Base-by-base conservation (phyloP, 2,329 filamentous ascomycete species). In the Fonsecaea monophora region DNA sequence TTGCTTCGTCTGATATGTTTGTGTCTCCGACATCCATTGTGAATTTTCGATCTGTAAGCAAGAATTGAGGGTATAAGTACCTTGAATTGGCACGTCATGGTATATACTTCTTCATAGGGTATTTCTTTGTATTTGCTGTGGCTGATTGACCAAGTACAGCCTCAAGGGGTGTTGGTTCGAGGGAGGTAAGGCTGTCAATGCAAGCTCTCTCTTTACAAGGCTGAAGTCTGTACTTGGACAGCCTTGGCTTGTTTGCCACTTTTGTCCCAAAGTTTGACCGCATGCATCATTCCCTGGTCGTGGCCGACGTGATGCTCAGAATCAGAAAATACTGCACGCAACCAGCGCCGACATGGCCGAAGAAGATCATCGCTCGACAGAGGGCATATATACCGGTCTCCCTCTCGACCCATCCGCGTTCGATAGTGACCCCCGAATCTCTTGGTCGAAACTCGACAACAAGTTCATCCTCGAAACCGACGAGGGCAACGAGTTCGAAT, bases 381-480 rank as follows among this genome's bases (percentile, higher is more conserved):
- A 68, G 25, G 65, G 64, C 32, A 12, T 65, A 30, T 70, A 66
- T 21, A 64, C 69, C 9, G 69, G 70, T 4, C 86, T 87, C 68
- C 85, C 85, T 18, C 77, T 77, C 64, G 80, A 92, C 65, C 84
- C 86, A 13, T 84, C 86, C 64, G 85, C 90, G 56, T 96, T 96
- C 76, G 89, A 90, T 73, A 81, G 81, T 66, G 93, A 97, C 76
- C 86, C 91, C 34, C 90, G 94, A 73, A 91, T 97, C 75, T 94
- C 92, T 5, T 96, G 90, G 81, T 94, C 92, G n/a, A 91, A 87
- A 76, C 83, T 92, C 68, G 90, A 94, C 78, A 85, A 88, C 75
- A 94, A 92, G 76, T 94, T 90, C 81, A 87, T 95, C 61, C 87
- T 95, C 7, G 93, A 96, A 68, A 90, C 92, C 65, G 91, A 93